phyloP scores from a whole-genome alignment of 2,329 filamentous ascomycete species.

The Podosphaera aphanis region DNA sequence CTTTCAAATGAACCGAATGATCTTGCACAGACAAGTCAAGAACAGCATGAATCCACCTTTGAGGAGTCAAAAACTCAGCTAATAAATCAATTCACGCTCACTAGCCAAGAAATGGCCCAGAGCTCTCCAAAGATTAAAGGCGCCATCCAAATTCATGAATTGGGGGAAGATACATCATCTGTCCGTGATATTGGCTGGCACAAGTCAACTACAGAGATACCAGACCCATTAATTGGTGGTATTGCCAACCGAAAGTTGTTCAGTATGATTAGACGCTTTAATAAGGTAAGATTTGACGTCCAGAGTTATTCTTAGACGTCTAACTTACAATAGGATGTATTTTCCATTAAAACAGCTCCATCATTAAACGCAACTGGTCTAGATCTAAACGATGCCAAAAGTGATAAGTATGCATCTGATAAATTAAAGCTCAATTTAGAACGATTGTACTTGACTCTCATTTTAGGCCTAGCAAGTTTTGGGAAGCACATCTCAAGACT shows the following conservation, averaged over 20 bases:
- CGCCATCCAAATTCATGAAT: neutral
- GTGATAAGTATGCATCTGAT: conserved; percentile 68
- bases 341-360: neutral
- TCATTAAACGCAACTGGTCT: conserved; percentile 22
- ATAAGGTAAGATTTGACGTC: neutral
- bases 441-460: conserved; percentile 58
- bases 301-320: neutral
- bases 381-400: conserved; percentile 58
- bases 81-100: neutral
- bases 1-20: neutral
- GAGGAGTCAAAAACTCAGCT: neutral
- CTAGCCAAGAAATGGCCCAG: neutral
- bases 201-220: neutral
- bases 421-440: conserved; percentile 60
- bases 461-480: conserved; percentile 39
- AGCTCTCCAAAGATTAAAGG: neutral
- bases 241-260: neutral
- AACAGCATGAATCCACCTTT: neutral
- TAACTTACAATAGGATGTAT: neutral
- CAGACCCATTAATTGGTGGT: neutral
- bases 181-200: conserved; percentile 1
- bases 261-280: neutral
- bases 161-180: neutral
- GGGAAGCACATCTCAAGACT: conserved; percentile 55
- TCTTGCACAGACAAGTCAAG: neutral